Percentiles rank a stretch among this genome's conserved stretches.
Conservation (phyloP, 768 basidiomycete genomes). For the Pleurotus tuoliensis region DNA sequence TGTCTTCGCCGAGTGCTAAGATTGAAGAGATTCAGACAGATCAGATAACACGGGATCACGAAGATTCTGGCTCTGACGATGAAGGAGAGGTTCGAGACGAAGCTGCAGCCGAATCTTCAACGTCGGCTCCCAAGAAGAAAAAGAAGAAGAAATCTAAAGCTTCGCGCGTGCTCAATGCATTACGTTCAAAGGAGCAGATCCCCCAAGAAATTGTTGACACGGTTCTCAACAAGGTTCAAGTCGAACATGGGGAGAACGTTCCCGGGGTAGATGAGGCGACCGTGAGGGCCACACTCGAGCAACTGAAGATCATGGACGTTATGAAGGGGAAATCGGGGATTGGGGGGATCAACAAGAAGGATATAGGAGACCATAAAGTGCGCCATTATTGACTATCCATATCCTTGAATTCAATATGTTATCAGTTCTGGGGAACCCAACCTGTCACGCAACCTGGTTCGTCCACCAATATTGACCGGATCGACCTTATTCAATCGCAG, state of each 20-base stretch:
- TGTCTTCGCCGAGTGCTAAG: not conserved
- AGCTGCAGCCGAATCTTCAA: slow-evolving; percentile 31
- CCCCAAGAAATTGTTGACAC: slow-evolving; percentile 62
- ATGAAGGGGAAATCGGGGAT: slow-evolving; percentile 77
- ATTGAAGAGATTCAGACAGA: not conserved
- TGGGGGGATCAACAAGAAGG: slow-evolving; percentile 73
- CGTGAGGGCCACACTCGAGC: slow-evolving; percentile 65
- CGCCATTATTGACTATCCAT: slow-evolving; percentile 13
- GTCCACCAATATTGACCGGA: not conserved
- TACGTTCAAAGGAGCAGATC: slow-evolving; percentile 45
- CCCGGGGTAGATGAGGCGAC: slow-evolving; percentile 57
- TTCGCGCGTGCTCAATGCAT: slow-evolving; percentile 43
- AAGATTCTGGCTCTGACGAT: slow-evolving; percentile 26
- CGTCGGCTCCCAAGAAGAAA: slow-evolving; percentile 63
- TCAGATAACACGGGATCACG: not conserved
- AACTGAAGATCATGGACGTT: slow-evolving; percentile 82
- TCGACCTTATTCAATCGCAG: not conserved
- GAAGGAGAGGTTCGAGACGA: slow-evolving; percentile 14
- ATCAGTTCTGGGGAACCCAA: slow-evolving; percentile 95
- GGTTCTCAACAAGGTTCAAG: slow-evolving; percentile 63
- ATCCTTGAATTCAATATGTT: slow-evolving; percentile 1
- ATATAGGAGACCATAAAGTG: slow-evolving; percentile 88
- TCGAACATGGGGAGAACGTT: slow-evolving; percentile 43
- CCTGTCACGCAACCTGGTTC: slow-evolving; percentile 88
- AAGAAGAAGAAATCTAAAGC: slow-evolving; percentile 86